Evolutionary conservation across 1,139 yeast genomes (phyloP), one percentile per base, ranked within the genome.

Genomic region (Protomyces gravidus): DNA sequence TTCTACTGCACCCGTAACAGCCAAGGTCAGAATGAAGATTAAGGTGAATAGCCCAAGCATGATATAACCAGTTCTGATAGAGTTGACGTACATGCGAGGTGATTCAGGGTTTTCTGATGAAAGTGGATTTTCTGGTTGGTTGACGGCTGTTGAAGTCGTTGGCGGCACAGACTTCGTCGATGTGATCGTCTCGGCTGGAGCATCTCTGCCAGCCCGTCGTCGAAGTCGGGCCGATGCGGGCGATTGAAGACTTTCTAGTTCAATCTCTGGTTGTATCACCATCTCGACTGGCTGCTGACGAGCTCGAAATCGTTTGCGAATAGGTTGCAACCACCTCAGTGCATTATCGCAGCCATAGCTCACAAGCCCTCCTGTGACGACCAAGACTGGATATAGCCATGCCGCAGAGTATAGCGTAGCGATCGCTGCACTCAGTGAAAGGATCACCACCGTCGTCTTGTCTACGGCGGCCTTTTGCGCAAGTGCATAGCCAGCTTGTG

Each of bases 331-430:
- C 42, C 33, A 21, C 6, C n/a, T 13, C 23, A 17, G 15, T n/a
- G 61, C 49, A 11, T 51, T 47, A 33, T 59, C 62, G 26, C 46
- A 58, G 13, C 52, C 19, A 19, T 46, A 13, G 15, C 62, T 53
- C 15, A 36, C 21, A 3, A 28, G 5, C 17, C 62, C 63, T 2
- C 60, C 63, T 15, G 47, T 45, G 27, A 61, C 50, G 60, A 61
- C 59, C 23, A 61, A 45, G n/a, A 53, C 53, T 4, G 63, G 63
- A 40, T 49, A 61, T 13, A 58, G 59, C 63, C 63, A 61, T 15
- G 48, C 57, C 27, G 63, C 51, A 11, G 46, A 53, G 27, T 59
- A 61, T 45, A 53, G 26, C 11, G 55, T 45, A 6, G 61, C 61
- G 19, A 50, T 55, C 33, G 47, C 36, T 5, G 56, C 63, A 15